A percentile compares a stretch with the other conserved stretches of the same genome.
Evolutionary conservation across 1,139 yeast genomes (phyloP).

Genomic region (Yamadazyma sp.): DNA sequence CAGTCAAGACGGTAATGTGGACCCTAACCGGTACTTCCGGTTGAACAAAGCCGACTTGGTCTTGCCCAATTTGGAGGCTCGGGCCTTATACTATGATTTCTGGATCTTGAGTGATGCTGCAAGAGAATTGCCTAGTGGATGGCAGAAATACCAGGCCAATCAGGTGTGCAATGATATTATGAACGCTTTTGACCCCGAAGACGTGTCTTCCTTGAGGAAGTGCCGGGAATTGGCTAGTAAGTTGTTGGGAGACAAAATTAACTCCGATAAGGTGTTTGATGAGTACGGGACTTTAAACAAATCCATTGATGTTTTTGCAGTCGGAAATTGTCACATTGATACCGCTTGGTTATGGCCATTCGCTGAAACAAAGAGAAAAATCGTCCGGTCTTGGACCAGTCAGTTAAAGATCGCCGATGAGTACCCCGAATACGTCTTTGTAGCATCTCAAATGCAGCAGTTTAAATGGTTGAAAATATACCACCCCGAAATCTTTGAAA

Average conservation of each 20-base stretch:
- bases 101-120: constrained; percentile 92
- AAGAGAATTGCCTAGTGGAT: constrained; percentile 70
- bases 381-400: constrained; percentile 94
- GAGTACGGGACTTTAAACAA: constrained; percentile 19
- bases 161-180: constrained; percentile 75
- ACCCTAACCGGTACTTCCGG: constrained; percentile 66
- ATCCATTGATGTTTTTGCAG: constrained; percentile 61
- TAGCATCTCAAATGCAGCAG: constrained; percentile 95
- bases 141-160: constrained; percentile 81
- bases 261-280: constrained; percentile 62
- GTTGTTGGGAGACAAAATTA: constrained; percentile 63
- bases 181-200: constrained; percentile 71
- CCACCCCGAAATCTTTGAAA: constrained; percentile 74
- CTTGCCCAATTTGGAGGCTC: constrained; percentile 77
- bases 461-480: constrained; percentile 86
- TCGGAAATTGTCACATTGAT: constrained; percentile 96
- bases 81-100: constrained; percentile 75
- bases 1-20: constrained; percentile 60
- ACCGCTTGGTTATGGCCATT: constrained; percentile 99
- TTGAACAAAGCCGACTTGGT: constrained; percentile 74
- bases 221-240: constrained; percentile 69
- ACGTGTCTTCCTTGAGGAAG: constrained; percentile 45
- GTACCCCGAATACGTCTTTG: constrained; percentile 92
- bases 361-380: constrained; percentile 89
- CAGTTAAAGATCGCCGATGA: constrained; percentile 81